Evolutionary conservation across 495 filamentous ascomycete genomes (phyloP).

Genomic region (Letharia columbiana): DNA sequence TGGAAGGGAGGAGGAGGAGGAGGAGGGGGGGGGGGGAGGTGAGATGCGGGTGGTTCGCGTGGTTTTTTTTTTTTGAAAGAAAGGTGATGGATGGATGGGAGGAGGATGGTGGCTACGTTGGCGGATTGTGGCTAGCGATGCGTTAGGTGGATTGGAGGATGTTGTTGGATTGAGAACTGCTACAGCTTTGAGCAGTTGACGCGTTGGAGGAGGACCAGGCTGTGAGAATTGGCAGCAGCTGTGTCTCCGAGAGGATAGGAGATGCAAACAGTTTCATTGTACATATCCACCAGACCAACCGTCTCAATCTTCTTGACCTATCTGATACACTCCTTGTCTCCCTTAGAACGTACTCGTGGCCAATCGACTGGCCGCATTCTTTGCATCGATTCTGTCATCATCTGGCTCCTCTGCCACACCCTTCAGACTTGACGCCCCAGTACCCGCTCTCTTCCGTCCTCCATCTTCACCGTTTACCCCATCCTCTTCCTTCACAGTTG

Average conservation of each 20-base stretch:
- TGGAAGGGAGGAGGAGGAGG: not conserved
- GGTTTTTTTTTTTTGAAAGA: too few relatives aligned
- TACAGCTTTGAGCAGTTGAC: not conserved
- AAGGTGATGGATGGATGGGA: not conserved
- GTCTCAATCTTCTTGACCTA: not conserved
- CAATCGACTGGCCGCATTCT: constrained; percentile 87
- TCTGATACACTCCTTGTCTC: not conserved
- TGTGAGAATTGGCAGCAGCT: not conserved
- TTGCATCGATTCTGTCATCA: constrained; percentile 87
- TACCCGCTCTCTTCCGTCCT: constrained; percentile 53
- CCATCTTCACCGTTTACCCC: constrained; percentile 33
- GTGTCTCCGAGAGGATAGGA: not conserved
- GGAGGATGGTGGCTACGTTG: not conserved
- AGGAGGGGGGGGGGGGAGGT: too few relatives aligned
- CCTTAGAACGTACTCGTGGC: constrained; percentile 82
- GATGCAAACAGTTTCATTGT: not conserved
- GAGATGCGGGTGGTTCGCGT: too few relatives aligned
- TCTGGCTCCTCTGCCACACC: constrained; percentile 78
- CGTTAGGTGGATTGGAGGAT: not conserved
- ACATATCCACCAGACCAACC: not conserved
- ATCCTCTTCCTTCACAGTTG: constrained; percentile 36
- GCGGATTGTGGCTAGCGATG: too few relatives aligned
- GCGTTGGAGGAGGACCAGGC: not conserved
- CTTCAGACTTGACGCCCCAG: constrained; percentile 44
- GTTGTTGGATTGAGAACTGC: not conserved